Percentiles rank a stretch among this genome's conserved stretches.
These are phyloP conservation scores for Starmerella sp. DNA, from an alignment of 805 yeast genomes.

Conservation along the genomic window DNA sequence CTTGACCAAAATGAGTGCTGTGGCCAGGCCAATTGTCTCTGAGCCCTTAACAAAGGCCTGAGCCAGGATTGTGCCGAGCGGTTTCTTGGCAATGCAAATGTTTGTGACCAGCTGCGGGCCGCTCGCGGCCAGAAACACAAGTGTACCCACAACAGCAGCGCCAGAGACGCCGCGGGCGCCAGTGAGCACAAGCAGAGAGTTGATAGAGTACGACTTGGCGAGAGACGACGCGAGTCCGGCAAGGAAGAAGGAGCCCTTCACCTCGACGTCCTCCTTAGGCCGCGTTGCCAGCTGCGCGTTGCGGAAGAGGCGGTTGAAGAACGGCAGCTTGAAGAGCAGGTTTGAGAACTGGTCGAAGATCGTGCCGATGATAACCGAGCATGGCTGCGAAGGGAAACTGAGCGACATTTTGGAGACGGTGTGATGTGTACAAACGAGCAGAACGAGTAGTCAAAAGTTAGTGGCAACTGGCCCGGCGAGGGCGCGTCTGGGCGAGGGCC, in stretches of 20 bases:
- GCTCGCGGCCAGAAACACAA: slow-evolving; percentile 30
- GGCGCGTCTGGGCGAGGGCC: no score
- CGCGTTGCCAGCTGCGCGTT: slow-evolving; percentile 28
- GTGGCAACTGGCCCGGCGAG: no score
- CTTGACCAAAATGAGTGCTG: slow-evolving; percentile 23
- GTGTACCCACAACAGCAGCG: slow-evolving; percentile 30
- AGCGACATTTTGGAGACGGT: background rate
- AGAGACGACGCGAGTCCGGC: slow-evolving; percentile 29
- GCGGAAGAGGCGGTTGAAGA: slow-evolving; percentile 31
- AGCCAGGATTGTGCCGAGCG: slow-evolving; percentile 28
- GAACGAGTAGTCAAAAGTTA: background rate
- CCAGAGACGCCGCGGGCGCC: slow-evolving; percentile 16
- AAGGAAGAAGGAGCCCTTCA: slow-evolving; percentile 24
- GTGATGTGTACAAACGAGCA: background rate
- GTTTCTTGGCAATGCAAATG: slow-evolving; percentile 29
- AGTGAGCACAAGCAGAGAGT: slow-evolving; percentile 31
- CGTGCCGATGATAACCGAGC: slow-evolving; percentile 33
- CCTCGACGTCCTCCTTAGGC: slow-evolving; percentile 29
- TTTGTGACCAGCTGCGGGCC: slow-evolving; percentile 29
- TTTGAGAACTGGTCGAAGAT: slow-evolving; percentile 30
- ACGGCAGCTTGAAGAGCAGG: slow-evolving; percentile 30
- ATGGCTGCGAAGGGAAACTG: slow-evolving; percentile 14
- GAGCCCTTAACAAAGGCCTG: slow-evolving; percentile 26
- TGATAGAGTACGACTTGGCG: slow-evolving; percentile 33
- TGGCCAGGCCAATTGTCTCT: slow-evolving; percentile 35